phyloP scores from a whole-genome alignment of 2,329 filamentous ascomycete species.

The Penicillium freii region DNA sequence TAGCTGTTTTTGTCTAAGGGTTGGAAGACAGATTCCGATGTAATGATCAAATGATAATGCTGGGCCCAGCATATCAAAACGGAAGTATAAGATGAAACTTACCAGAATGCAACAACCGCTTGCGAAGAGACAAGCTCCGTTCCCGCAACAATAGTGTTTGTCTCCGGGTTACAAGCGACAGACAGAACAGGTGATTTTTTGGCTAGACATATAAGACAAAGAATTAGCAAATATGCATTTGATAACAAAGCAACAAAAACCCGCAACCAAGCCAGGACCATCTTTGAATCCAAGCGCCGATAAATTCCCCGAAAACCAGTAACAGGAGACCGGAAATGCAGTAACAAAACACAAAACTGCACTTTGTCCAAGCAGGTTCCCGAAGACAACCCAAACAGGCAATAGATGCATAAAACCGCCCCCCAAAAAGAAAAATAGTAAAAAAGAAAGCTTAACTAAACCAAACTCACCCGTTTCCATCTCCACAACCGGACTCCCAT shows the following conservation, averaged over 20 bases:
- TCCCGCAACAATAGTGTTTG: constrained; percentile 54
- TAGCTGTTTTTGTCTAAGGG: neutral
- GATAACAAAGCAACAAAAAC: neutral
- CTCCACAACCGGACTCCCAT: constrained; percentile 29
- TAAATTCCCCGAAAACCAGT: constrained; percentile 17
- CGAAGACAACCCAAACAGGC: constrained; percentile 4
- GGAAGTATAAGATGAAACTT: constrained; percentile 24
- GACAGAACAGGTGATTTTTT: constrained; percentile 54
- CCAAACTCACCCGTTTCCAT: constrained; percentile 37
- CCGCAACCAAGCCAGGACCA: neutral
- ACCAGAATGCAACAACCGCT: constrained; percentile 46
- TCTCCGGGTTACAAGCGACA: constrained; percentile 48
- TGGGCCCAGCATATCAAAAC: neutral
- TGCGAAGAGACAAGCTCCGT: constrained; percentile 52
- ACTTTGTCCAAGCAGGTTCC: constrained; percentile 1
- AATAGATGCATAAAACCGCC: neutral
- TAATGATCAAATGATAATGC: neutral
- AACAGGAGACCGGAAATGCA: constrained; percentile 8
- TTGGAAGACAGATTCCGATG: neutral
- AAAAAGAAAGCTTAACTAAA: constrained; percentile 1
- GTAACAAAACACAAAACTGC: neutral
- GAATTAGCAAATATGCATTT: constrained; percentile 17
- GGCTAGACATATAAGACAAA: constrained; percentile 32
- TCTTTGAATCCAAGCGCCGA: constrained; percentile 12
- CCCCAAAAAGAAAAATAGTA: neutral